Evolutionary conservation across 1,284 basidiomycete species (phyloP).

Genomic region (Peniophora sp.): DNA sequence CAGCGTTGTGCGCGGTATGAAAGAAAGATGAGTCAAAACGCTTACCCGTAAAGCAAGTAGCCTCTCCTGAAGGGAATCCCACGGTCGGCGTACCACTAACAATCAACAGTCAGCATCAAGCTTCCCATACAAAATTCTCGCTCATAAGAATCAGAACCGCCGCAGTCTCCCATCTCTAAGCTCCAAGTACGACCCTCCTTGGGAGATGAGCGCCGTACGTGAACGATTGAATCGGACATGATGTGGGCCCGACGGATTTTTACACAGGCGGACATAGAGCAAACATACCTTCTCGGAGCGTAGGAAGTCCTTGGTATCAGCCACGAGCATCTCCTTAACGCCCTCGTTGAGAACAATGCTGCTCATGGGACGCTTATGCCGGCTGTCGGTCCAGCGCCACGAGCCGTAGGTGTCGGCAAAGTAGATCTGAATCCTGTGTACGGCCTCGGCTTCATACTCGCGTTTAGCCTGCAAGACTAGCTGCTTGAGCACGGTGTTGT

Average conservation of each 20-base stretch:
- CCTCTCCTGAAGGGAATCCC: constrained; percentile 79
- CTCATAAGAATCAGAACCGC: not conserved
- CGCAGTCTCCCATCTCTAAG: not conserved
- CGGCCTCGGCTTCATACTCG: constrained; percentile 75
- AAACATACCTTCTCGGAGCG: constrained; percentile 61
- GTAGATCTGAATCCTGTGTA: constrained; percentile 78
- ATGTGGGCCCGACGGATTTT: not conserved
- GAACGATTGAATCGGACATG: constrained; percentile 11
- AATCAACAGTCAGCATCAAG: constrained; percentile 4
- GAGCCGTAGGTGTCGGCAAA: constrained; percentile 80
- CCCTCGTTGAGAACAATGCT: constrained; percentile 77
- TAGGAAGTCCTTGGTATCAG: constrained; percentile 75
- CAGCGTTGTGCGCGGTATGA: too few relatives aligned
- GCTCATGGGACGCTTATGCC: constrained; percentile 73
- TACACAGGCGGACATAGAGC: not conserved
- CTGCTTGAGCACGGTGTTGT: constrained; percentile 74
- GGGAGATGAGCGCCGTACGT: not conserved
- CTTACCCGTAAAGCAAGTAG: constrained; percentile 61
- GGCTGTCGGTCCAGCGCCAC: constrained; percentile 77
- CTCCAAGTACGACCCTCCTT: not conserved
- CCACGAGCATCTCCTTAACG: constrained; percentile 77
- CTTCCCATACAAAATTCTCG: too few relatives aligned
- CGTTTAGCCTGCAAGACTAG: constrained; percentile 82
- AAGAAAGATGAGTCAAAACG: not conserved
- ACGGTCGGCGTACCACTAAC: constrained; percentile 42